Conservation (phyloP, 495 filamentous ascomycete genomes). For the Trichocladium antarcticum region DNA sequence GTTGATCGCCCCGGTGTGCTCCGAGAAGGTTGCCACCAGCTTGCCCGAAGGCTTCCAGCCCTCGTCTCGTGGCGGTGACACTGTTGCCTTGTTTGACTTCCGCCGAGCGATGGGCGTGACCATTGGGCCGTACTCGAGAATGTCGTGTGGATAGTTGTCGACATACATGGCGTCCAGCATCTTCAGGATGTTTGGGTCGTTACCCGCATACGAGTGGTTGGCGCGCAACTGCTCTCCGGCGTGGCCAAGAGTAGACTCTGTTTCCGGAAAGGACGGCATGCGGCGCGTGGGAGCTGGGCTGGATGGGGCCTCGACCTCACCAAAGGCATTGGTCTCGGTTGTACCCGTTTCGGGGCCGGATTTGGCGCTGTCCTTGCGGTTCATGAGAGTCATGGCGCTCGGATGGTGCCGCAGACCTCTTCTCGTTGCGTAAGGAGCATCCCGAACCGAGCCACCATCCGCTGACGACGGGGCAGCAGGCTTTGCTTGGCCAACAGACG, state of each 20-base stretch:
- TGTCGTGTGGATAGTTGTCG: conserved; percentile 79
- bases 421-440: conserved; percentile 32
- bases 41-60: conserved; percentile 76
- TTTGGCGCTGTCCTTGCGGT: conserved; percentile 66
- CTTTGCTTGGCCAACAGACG: conserved; percentile 22
- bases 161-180: conserved; percentile 82
- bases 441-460: conserved; percentile 27
- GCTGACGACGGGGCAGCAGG: conserved; percentile 10
- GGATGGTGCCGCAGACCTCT: conserved; percentile 47
- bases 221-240: conserved; percentile 25
- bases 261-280: conserved; percentile 17
- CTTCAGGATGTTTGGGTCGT: conserved; percentile 75
- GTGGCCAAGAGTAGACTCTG: conserved; percentile 25
- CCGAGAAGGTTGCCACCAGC: conserved; percentile 75
- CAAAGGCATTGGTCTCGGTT: conserved; percentile 68
- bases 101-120: conserved; percentile 60
- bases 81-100: conserved; percentile 45
- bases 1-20: conserved; percentile 75
- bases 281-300: conserved; percentile 27
- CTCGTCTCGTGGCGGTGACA: conserved; percentile 33
- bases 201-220: conserved; percentile 70
- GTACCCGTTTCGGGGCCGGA: conserved; percentile 74
- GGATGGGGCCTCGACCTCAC: conserved; percentile 67
- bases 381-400: conserved; percentile 76
- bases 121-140: conserved; percentile 66